phyloP scores from a whole-genome alignment of 345 rosid genomes.

The Capsella bursapastoris region DNA sequence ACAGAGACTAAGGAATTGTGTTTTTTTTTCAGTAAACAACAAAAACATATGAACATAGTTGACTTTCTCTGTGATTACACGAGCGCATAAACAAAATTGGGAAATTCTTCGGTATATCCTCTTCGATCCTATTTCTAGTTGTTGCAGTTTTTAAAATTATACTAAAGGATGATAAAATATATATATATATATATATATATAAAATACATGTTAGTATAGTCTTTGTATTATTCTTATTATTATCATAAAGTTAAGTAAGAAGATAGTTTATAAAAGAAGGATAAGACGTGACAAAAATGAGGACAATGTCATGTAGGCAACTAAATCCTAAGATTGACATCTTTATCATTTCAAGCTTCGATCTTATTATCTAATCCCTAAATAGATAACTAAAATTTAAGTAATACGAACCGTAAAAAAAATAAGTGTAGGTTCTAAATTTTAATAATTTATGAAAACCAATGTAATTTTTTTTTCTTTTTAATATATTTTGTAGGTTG shows the following conservation, averaged over 20 bases:
- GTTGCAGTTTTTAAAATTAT: background rate
- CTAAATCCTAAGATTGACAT: conserved; percentile 33
- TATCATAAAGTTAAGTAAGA: conserved; percentile 2
- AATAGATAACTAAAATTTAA: background rate
- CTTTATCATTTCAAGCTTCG: conserved; percentile 16
- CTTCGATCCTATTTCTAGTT: conserved; percentile 2
- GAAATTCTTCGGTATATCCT: conserved; percentile 32
- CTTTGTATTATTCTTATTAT: background rate
- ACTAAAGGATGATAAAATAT: background rate
- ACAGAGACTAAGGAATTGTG: background rate
- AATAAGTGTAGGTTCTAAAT: background rate
- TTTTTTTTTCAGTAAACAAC: conserved; percentile 3
- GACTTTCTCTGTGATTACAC: conserved; percentile 35
- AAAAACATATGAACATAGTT: conserved; percentile 36
- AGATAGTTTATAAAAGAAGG: background rate
- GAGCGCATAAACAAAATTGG: conserved; percentile 17
- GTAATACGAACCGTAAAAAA: background rate
- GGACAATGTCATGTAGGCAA: conserved; percentile 37
- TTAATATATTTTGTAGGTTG: too few species aligned
- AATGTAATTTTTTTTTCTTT: background rate
- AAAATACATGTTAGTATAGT: background rate
- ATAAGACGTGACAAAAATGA: conserved; percentile 37
- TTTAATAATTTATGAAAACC: background rate
- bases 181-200: too few species aligned
- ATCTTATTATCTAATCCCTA: background rate